Base-by-base conservation (phyloP, 2,329 filamentous ascomycete species). In the Aspergillus texensis region DNA sequence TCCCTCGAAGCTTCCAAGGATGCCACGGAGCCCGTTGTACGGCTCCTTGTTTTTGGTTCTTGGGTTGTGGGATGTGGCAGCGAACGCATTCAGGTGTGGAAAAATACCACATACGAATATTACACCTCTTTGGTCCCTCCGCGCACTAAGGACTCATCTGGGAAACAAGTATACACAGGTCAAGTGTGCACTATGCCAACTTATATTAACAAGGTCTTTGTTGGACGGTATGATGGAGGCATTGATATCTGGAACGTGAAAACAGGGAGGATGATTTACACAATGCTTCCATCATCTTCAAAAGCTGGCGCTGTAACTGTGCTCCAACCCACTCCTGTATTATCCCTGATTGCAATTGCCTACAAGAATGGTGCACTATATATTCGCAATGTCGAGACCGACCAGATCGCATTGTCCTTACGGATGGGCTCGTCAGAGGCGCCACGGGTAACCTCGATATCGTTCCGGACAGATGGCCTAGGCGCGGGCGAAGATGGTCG, bases 231-330 rank as follows among this genome's bases (percentile, higher is more conserved):
- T 67, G 93, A 99, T 76, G 95, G 95, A 8, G 91, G 89, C 77
- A 89, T 97, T 10, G 95, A 99, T 74, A 96, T 99, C 57, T 99
- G 95, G 94, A 99, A 99, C 74, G 83, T 99, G 65, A 96, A 91
- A 75, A 97, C 92, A 4, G 94, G 85, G 55, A 97, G 96, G 77
- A 84, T 97, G 60, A 88, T 99, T 32, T 96, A 97, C 78, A 96
- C 93, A 2, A 89, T 99, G 58, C 82, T 95, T 16, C 91, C 95
- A 0, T 89, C 91, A 0, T 86, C 86, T 10, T 83, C 89, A 2
- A 85, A 89, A 58, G 90, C 87, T 69, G 94, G 94, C 54, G 84
- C 91, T 16, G 91, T 98, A n/a, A 96, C 92, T 6, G 93, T 93
- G 48, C 82, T 99, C 57, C 88, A 96, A 69, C 90, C 94, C 0